Percentiles rank a stretch among this genome's conserved stretches.
Conservation (phyloP, 495 filamentous ascomycete species). For the Neurospora tetrasperma region DNA sequence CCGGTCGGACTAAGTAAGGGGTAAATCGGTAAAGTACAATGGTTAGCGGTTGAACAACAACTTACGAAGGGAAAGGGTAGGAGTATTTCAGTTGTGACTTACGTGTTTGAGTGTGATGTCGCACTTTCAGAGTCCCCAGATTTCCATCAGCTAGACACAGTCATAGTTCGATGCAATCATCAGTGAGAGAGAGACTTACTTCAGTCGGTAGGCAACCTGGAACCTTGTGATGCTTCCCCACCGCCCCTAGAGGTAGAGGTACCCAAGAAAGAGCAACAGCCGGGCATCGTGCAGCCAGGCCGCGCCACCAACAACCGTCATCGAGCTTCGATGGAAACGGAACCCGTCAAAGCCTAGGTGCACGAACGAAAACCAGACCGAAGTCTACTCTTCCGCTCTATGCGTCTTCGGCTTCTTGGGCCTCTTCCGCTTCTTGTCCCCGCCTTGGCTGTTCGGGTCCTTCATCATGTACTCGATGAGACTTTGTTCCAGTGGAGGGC, state of each 20-base stretch:
- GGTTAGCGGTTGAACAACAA: background rate
- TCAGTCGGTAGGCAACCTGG: background rate
- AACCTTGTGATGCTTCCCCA: background rate
- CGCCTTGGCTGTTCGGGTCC: background rate
- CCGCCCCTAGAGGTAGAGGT: too few relatives aligned
- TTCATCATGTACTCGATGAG: too few relatives aligned
- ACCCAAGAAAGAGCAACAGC: background rate
- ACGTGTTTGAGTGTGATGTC: background rate
- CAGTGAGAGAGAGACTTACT: background rate
- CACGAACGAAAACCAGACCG: background rate
- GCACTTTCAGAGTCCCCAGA: background rate
- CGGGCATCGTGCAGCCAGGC: background rate
- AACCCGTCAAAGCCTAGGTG: too few relatives aligned
- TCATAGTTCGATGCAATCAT: background rate
- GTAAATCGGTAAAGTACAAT: background rate
- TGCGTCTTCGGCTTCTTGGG: background rate
- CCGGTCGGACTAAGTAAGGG: too few relatives aligned
- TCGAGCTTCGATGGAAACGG: background rate
- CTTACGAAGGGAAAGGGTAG: background rate
- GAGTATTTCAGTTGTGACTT: background rate
- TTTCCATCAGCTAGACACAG: background rate
- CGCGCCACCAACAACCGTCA: background rate
- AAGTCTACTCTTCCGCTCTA: background rate
- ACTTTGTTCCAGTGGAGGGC: background rate
- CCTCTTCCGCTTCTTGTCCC: background rate